Conservation (phyloP, 495 filamentous ascomycete genomes). For the Penicillium bovifimosum region DNA sequence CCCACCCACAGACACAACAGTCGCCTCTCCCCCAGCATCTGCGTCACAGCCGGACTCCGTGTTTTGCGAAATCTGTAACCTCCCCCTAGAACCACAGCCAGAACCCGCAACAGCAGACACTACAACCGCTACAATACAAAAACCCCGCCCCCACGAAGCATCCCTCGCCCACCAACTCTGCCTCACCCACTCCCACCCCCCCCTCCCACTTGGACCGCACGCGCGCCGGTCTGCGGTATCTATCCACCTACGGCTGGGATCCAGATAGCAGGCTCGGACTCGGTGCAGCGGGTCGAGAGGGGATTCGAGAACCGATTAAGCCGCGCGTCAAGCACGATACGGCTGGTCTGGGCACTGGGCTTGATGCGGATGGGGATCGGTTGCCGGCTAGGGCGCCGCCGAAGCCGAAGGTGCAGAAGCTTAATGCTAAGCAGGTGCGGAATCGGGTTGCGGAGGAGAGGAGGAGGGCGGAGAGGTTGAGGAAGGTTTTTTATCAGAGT, state of each 20-base stretch:
- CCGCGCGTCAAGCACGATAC: constrained; percentile 66
- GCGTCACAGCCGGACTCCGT: not conserved
- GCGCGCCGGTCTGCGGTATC: constrained; percentile 66
- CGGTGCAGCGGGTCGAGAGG: constrained; percentile 60
- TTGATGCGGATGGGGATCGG: constrained; percentile 23
- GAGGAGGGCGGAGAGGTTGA: constrained; percentile 56
- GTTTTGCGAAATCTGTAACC: constrained; percentile 55
- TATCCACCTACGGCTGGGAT: constrained; percentile 81
- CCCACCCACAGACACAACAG: constrained; percentile 14
- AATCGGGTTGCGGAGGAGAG: constrained; percentile 55
- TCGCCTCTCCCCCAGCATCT: constrained; percentile 3
- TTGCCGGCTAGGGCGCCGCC: constrained; percentile 20
- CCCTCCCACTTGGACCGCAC: constrained; percentile 79
- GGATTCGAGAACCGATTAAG: constrained; percentile 72
- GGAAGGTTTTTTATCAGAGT: constrained; percentile 61
- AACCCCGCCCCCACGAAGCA: constrained; percentile 52
- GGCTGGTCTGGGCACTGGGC: constrained; percentile 58
- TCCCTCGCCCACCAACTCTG: constrained; percentile 79
- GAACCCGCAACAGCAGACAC: too few relatives aligned
- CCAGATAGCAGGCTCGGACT: constrained; percentile 72
- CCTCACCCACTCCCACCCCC: constrained; percentile 70
- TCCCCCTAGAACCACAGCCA: constrained; percentile 45
- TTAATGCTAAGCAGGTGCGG: constrained; percentile 66
- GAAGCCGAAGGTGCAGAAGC: constrained; percentile 48
- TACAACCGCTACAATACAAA: too few relatives aligned